A percentile compares a stretch with the other conserved stretches of the same genome.
Conservation (phyloP, 2,329 filamentous ascomycete genomes). For the Pseudogymnoascus sp. region DNA sequence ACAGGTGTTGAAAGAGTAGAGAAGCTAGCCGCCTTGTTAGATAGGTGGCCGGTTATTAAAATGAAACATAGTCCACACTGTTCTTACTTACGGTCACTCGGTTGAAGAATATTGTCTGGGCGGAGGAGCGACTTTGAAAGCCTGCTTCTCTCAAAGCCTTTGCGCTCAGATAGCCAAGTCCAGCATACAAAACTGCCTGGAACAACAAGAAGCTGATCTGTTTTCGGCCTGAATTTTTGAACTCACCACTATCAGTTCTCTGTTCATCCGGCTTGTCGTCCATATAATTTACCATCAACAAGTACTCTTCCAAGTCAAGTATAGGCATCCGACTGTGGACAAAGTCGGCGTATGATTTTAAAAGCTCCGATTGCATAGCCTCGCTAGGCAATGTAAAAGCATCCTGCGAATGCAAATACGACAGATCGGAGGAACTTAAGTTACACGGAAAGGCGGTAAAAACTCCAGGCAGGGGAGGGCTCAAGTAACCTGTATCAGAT, state of each 20-base stretch:
- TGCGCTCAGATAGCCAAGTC: conserved; percentile 12
- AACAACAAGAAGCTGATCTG: conserved; percentile 18
- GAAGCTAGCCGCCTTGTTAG: conserved; percentile 10
- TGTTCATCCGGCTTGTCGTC: conserved; percentile 1
- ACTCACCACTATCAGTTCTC: not conserved
- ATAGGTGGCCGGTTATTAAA: not conserved
- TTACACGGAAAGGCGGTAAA: conserved; percentile 13
- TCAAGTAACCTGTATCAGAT: not conserved
- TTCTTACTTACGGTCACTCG: conserved; percentile 14
- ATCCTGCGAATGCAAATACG: conserved; percentile 14
- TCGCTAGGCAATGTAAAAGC: conserved; percentile 17
- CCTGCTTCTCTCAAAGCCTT: conserved; percentile 15
- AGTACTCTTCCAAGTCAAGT: conserved; percentile 17
- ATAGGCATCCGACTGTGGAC: conserved; percentile 18
- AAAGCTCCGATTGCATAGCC: conserved; percentile 13
- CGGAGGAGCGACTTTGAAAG: conserved; percentile 12
- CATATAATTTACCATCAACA: conserved; percentile 12
- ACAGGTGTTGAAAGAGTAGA: conserved; percentile 20
- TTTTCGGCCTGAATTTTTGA: not conserved
- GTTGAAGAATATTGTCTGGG: conserved; percentile 15
- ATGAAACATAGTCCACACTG: not conserved
- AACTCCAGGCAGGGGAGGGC: not conserved
- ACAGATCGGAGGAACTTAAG: conserved; percentile 11
- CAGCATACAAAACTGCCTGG: conserved; percentile 21
- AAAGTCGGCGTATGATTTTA: conserved; percentile 17